Base-by-base conservation (phyloP, 2,329 filamentous ascomycete genomes). In the Pseudogymnoascus sp. region DNA sequence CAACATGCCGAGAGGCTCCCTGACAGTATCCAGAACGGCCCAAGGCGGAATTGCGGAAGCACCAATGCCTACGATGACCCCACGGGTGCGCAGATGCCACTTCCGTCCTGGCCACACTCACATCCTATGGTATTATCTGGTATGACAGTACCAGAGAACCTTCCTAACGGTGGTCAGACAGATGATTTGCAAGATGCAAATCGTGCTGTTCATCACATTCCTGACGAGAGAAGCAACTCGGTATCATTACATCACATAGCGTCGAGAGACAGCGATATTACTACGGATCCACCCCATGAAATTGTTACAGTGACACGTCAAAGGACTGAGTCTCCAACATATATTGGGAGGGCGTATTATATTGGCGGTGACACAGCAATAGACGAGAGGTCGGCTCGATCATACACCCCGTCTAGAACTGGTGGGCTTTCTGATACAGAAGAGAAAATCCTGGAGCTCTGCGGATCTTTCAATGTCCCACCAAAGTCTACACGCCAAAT, bases 291-390 rank as follows among this genome's bases (percentile, higher is more conserved):
- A 3, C 21, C 41, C 12, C 41, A 26, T 26, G 21, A 45, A 45
- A 45, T n/a, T 14, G 14, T 4, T n/a, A 26, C 41, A n/a, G 59
- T 39, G n/a, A 60, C 14, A 7, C 12, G 21, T n/a, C 59, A 60
- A 26, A 60, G 33, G n/a, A 38, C 59, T 12, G 59, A 60, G 35
- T 38, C 59, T 61, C 37, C 59, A 39, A 61, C 59, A 12, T 61
- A 61, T 41, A 43, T 61, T 49, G 59, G 59, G 10, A 61, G 59
- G 21, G 19, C 59, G 11, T 35, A 61, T 41, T 61, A 61, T 43
- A 43, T 61, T 29, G 19, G 29, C 11, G 29, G 35, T 1, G 59
- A 61, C 10, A 43, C 59, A 26, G 19, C 59, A 4, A 38, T 61
- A 12, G 59, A 61, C 37, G 59, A 61, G 59, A 61, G 29, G 11